A percentile compares a stretch with the other conserved stretches of the same genome.
These are phyloP conservation scores for Coniella lustricola DNA, from an alignment of 2,329 filamentous ascomycete genomes.

Conservation along the genomic window DNA sequence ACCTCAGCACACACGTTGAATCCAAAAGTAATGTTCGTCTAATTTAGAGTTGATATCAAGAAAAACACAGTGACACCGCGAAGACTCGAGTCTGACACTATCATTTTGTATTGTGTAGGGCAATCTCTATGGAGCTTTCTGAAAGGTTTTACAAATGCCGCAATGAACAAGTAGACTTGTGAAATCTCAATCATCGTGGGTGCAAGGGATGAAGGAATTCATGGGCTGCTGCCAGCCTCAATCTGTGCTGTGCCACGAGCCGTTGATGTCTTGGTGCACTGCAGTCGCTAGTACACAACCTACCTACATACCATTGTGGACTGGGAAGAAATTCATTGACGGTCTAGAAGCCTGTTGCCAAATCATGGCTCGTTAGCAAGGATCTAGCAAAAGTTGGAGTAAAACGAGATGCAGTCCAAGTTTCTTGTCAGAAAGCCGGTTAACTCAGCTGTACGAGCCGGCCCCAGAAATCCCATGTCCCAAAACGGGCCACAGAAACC, in stretches of 20 bases:
- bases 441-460: constrained; percentile 31
- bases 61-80: no score
- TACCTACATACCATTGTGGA: background rate
- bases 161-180: no score
- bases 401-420: background rate
- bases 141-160: no score
- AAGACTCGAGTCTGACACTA: no score
- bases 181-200: background rate
- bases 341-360: background rate
- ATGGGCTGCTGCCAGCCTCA: no score
- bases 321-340: no score
- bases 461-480: constrained; percentile 24
- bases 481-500: constrained; percentile 51
- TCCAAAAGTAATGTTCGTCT: no score
- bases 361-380: background rate
- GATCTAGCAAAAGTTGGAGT: background rate
- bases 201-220: background rate
- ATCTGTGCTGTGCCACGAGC: no score
- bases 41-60: no score
- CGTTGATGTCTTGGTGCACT: background rate
- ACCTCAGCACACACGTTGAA: no score
- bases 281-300: background rate
- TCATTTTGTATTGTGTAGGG: no score
- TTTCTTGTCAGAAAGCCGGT: constrained; percentile 25
- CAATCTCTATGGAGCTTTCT: no score